A percentile compares a stretch with the other conserved stretches of the same genome.
phyloP scores from a whole-genome alignment of 1,139 yeast species.

The Geotrichum cucujoidarum region DNA sequence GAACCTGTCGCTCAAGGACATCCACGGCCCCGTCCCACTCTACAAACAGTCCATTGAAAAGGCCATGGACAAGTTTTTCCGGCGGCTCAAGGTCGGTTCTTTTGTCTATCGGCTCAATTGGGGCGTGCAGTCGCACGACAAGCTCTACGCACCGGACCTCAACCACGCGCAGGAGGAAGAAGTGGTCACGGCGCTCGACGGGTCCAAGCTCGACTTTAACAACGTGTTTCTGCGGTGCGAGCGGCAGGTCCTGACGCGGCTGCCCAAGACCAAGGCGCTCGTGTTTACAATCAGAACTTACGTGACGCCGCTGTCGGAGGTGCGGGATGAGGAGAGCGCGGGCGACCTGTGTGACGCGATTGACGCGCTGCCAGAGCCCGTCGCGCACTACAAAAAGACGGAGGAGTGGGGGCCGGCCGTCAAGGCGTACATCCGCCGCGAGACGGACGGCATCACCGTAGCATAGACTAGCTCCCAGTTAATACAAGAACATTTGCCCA shows the following conservation, averaged over 20 bases:
- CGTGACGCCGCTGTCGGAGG: conserved; percentile 51
- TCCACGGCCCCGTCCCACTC: conserved; percentile 63
- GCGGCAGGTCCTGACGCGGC: conserved; percentile 55
- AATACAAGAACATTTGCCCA: too few relatives aligned
- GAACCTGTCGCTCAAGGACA: conserved; percentile 36
- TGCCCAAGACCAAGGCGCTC: conserved; percentile 52
- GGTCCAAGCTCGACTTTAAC: conserved; percentile 49
- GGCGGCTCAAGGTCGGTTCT: conserved; percentile 46
- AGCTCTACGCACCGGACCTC: conserved; percentile 48
- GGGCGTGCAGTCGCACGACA: conserved; percentile 53
- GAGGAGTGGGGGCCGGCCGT: conserved; percentile 66
- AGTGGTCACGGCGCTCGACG: conserved; percentile 33
- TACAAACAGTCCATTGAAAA: conserved; percentile 50
- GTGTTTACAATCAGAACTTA: conserved; percentile 63
- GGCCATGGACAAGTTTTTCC: conserved; percentile 60
- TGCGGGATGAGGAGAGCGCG: conserved; percentile 43
- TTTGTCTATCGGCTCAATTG: conserved; percentile 59
- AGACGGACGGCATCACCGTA: conserved; percentile 27
- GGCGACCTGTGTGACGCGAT: conserved; percentile 54
- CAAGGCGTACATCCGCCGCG: conserved; percentile 41
- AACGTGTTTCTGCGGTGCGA: conserved; percentile 57
- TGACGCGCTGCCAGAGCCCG: conserved; percentile 51
- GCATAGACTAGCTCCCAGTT: not conserved
- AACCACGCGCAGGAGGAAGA: conserved; percentile 42
- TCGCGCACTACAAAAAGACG: conserved; percentile 57